phyloP scores from a whole-genome alignment of 257 asterid species.

The Voacanga thouarsii region DNA sequence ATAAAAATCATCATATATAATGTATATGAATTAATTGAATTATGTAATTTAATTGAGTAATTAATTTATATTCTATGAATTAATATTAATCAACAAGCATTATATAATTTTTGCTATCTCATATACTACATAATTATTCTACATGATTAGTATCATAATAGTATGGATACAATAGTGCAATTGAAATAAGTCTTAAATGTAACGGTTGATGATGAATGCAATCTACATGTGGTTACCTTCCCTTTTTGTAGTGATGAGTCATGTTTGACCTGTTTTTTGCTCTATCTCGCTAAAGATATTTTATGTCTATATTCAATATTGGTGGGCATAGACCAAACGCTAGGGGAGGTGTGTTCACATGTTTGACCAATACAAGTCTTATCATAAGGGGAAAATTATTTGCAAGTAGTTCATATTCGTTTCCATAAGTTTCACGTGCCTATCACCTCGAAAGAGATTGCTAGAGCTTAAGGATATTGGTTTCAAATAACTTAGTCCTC shows the following conservation, averaged over 20 bases:
- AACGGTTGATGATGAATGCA: no score
- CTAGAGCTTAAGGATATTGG: neutral
- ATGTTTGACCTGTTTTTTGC: neutral
- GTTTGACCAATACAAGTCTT: neutral
- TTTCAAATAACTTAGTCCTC: neutral
- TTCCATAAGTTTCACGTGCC: neutral
- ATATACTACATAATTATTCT: no score
- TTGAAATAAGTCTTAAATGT: no score
- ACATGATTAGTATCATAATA: no score
- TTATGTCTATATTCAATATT: neutral
- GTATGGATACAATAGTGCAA: no score
- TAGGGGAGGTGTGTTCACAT: neutral
- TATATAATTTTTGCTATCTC: no score
- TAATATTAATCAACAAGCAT: no score
- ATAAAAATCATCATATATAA: no score
- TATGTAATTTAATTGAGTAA: no score
- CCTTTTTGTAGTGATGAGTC: neutral
- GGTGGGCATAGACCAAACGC: slow-evolving; percentile 5
- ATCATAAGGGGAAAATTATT: neutral
- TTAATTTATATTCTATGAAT: no score
- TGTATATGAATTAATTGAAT: no score
- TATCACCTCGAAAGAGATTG: neutral
- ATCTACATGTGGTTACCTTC: no score
- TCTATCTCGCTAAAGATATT: neutral
- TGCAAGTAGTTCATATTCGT: neutral